Percentiles rank a stretch among this genome's conserved stretches.
These are phyloP conservation scores for Canavalia gladiata DNA, from an alignment of 306 rosid species.

Conservation along the genomic window DNA sequence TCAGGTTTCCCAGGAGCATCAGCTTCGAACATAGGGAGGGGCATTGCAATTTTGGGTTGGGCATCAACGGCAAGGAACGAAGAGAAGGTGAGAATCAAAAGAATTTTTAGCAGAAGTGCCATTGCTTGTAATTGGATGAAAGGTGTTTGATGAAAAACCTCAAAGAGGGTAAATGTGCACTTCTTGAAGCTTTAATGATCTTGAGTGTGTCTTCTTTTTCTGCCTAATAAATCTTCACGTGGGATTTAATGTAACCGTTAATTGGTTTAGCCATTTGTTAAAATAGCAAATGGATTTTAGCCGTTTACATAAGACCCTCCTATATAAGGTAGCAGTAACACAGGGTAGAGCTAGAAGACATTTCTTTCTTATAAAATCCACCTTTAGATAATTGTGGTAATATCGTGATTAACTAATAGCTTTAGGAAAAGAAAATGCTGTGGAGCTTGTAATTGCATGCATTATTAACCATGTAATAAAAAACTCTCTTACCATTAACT, in stretches of 20 bases:
- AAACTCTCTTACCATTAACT: too few relatives aligned
- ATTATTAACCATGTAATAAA: too few relatives aligned
- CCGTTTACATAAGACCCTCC: conserved; percentile 20
- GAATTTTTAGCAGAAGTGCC: conserved; percentile 53
- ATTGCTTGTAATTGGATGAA: conserved; percentile 39
- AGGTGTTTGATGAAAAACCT: conserved; percentile 5
- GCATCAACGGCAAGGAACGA: conserved; percentile 48
- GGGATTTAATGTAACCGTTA: conserved; percentile 17
- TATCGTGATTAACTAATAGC: too few relatives aligned
- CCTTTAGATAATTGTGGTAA: too few relatives aligned
- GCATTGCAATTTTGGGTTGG: neutral
- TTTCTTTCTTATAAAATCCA: too few relatives aligned
- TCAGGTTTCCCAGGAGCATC: neutral
- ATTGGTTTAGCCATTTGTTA: conserved; percentile 7
- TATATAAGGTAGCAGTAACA: neutral
- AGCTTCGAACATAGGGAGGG: neutral
- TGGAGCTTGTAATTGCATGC: too few relatives aligned
- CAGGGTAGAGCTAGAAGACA: neutral
- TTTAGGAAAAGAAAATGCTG: too few relatives aligned
- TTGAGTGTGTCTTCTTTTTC: conserved; percentile 13
- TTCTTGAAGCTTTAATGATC: neutral
- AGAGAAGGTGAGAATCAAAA: conserved; percentile 47
- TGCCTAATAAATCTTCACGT: conserved; percentile 46
- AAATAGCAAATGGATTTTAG: conserved; percentile 42
- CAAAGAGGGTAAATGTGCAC: neutral